Conservation (phyloP, 108 stramenopile genomes). For the Cyclotella atomus region DNA sequence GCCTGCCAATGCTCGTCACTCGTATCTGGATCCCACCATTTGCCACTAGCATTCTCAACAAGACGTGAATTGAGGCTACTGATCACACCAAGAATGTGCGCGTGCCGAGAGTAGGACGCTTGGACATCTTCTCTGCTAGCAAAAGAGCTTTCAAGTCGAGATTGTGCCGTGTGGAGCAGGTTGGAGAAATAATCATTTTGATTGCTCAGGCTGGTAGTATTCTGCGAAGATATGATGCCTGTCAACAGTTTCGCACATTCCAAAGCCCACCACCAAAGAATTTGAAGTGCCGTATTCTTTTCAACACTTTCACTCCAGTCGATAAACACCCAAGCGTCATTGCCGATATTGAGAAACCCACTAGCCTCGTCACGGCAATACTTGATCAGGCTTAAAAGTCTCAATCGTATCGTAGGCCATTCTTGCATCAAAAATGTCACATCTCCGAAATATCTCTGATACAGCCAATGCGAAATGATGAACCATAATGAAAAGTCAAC, state of each 20-base stretch:
- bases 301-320: constrained; percentile 43
- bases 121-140: constrained; percentile 18
- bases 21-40: constrained; percentile 34
- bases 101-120: constrained; percentile 23
- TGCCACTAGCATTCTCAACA: constrained; percentile 31
- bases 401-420: constrained; percentile 27
- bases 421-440: constrained; percentile 33
- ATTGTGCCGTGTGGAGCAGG: constrained; percentile 1
- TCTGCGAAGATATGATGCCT: neutral
- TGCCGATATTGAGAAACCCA: constrained; percentile 25
- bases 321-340: constrained; percentile 47
- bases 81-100: constrained; percentile 38
- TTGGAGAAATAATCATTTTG: neutral
- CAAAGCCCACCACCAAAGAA: constrained; percentile 55
- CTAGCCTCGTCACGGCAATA: constrained; percentile 23
- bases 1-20: constrained; percentile 22
- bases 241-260: constrained; percentile 27
- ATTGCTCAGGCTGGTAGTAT: neutral
- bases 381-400: constrained; percentile 20
- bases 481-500: constrained; percentile 53
- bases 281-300: constrained; percentile 34
- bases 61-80: constrained; percentile 43
- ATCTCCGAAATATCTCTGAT: constrained; percentile 50
- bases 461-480: constrained; percentile 39
- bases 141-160: constrained; percentile 24